Evolutionary conservation across 768 basidiomycete genomes (phyloP).

Genomic region (Auriculariales sp.): DNA sequence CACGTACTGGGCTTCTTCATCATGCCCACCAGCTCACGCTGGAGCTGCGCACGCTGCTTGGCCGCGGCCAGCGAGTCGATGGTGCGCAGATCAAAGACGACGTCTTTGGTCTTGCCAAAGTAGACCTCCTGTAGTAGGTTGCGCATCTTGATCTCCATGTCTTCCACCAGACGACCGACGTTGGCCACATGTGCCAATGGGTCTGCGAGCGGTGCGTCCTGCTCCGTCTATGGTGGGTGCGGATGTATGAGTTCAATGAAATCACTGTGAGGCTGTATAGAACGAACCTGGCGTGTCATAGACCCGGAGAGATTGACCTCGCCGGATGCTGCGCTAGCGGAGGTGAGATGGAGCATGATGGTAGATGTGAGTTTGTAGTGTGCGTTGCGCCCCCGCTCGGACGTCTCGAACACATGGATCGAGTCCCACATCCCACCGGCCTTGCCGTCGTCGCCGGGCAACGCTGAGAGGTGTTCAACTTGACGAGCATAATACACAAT

Average conservation of each 20-base stretch:
- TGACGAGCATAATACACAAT: too few relatives aligned
- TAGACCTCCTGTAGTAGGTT: slow-evolving; percentile 90
- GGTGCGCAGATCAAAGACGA: slow-evolving; percentile 83
- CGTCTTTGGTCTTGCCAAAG: slow-evolving; percentile 92
- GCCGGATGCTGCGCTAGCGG: slow-evolving; percentile 19
- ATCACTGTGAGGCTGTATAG: neutral
- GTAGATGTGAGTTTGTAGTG: slow-evolving; percentile 97
- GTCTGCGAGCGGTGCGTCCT: slow-evolving; percentile 74
- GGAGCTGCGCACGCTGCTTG: slow-evolving; percentile 66
- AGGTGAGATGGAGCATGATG: slow-evolving; percentile 84
- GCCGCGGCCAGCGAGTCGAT: slow-evolving; percentile 75
- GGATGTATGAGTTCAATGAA: slow-evolving; percentile 3
- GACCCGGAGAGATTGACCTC: slow-evolving; percentile 82
- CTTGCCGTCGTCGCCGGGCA: neutral
- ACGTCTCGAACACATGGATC: slow-evolving; percentile 91
- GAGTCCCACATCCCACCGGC: slow-evolving; percentile 94
- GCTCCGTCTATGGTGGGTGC: slow-evolving; percentile 54
- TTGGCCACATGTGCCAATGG: slow-evolving; percentile 79
- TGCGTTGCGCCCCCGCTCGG: slow-evolving; percentile 82
- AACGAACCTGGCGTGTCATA: slow-evolving; percentile 86
- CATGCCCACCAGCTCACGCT: slow-evolving; percentile 81
- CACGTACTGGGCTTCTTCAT: slow-evolving; percentile 30
- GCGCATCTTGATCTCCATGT: slow-evolving; percentile 99
- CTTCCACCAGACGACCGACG: slow-evolving; percentile 91
- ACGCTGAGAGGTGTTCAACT: neutral